Conservation (phyloP, 73 alveolate genomes). For the Tetrahymena thermophila region DNA sequence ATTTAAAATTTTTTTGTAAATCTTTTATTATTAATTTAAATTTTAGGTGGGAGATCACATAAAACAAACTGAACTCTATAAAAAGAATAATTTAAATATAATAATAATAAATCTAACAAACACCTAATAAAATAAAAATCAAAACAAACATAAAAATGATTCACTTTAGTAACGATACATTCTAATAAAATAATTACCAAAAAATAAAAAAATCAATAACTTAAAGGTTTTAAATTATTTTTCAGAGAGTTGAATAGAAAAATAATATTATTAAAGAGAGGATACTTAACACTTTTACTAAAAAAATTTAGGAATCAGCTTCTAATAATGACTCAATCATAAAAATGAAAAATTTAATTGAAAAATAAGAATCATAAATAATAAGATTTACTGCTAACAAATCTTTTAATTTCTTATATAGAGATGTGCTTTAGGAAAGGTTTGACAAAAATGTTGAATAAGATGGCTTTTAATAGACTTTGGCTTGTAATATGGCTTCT, state of each 20-base stretch:
- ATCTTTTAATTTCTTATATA: neutral
- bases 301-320: neutral
- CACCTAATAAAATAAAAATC: no score
- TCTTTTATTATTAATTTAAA: neutral
- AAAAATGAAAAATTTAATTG: neutral
- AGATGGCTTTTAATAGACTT: neutral
- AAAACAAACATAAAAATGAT: no score
- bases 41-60: no score
- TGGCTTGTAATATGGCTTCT: neutral
- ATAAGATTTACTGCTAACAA: neutral
- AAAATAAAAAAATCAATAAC: no score
- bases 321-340: neutral
- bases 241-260: no score
- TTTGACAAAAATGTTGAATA: neutral
- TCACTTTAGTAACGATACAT: no score
- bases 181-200: no score
- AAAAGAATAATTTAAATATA: no score
- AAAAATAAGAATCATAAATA: neutral
- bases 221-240: no score
- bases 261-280: neutral
- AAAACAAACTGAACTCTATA: no score
- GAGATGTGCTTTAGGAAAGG: neutral
- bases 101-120: no score
- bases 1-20: neutral
- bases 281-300: neutral